A percentile compares a stretch with the other conserved stretches of the same genome.
Conservation (phyloP, 371 early-diverging fungal genomes). For the Syncephalastrum sp. region DNA sequence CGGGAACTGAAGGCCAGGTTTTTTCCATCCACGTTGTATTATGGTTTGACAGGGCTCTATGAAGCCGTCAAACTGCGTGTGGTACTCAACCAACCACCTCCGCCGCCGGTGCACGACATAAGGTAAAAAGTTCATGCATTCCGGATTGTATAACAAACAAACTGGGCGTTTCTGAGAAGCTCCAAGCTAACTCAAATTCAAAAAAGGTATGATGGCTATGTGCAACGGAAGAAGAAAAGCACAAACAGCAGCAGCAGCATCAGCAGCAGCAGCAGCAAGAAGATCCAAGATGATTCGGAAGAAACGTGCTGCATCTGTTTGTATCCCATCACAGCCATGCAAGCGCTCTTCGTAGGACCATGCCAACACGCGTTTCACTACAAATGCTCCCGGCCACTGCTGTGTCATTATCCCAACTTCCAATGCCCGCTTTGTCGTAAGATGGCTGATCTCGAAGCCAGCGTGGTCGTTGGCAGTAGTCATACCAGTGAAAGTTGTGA, state of each 20-base stretch:
- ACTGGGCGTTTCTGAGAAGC: no score
- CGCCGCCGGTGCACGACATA: background rate
- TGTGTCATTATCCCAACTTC: conserved; percentile 68
- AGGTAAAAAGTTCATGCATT: conserved; percentile 2
- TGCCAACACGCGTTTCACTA: conserved; percentile 96
- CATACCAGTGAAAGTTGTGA: no score
- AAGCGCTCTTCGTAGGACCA: conserved; percentile 93
- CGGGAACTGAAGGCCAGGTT: background rate
- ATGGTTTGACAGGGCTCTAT: background rate
- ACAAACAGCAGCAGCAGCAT: no score
- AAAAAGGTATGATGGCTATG: no score
- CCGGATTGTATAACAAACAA: background rate
- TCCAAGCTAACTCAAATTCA: no score
- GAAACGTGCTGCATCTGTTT: conserved; percentile 91
- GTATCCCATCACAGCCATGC: conserved; percentile 83
- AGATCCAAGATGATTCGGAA: no score
- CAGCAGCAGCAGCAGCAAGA: no score
- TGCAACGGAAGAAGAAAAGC: no score
- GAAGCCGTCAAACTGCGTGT: no score
- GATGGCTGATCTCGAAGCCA: conserved; percentile 85
- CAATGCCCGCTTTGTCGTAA: conserved; percentile 93
- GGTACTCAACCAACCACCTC: conserved; percentile 2
- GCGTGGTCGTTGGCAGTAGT: conserved; percentile 50
- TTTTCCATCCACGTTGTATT: background rate
- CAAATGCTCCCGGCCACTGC: conserved; percentile 81